These are phyloP conservation scores for Omphalea diandra DNA, from an alignment of 441 rosid genomes.

Conservation along the genomic window DNA sequence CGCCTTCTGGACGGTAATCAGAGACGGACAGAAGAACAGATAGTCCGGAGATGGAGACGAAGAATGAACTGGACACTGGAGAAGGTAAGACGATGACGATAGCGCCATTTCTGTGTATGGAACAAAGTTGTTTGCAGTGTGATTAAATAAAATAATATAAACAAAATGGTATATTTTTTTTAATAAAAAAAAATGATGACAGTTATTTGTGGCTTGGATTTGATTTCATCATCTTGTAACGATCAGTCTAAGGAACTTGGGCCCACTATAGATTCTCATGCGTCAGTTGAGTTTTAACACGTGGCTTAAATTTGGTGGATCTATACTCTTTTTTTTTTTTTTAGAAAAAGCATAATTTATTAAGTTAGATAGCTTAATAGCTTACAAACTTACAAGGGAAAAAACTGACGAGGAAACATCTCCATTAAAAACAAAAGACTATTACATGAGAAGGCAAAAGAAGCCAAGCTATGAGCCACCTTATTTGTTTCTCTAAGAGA, in stretches of 20 bases:
- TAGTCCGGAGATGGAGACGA: conserved; percentile 34
- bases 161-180: too few species aligned
- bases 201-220: conserved; percentile 16
- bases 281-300: neutral
- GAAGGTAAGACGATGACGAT: conserved; percentile 32
- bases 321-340: too few species aligned
- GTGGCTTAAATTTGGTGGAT: conserved; percentile 3
- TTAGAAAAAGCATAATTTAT: too few species aligned
- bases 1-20: conserved; percentile 24
- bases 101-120: conserved; percentile 48
- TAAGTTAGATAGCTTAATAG: too few species aligned
- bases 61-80: conserved; percentile 32
- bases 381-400: too few species aligned
- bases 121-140: too few species aligned
- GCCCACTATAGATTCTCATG: neutral
- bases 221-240: neutral
- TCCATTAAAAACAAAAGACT: too few species aligned
- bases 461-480: too few species aligned
- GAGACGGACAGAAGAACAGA: conserved; percentile 35
- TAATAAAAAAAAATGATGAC: neutral
- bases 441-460: too few species aligned
- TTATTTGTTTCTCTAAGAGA: too few species aligned
- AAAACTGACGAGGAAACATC: too few species aligned
- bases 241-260: neutral
- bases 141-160: neutral